Base-by-base conservation (phyloP, 345 rosid genomes). In the Hibiscus tridactylites region DNA sequence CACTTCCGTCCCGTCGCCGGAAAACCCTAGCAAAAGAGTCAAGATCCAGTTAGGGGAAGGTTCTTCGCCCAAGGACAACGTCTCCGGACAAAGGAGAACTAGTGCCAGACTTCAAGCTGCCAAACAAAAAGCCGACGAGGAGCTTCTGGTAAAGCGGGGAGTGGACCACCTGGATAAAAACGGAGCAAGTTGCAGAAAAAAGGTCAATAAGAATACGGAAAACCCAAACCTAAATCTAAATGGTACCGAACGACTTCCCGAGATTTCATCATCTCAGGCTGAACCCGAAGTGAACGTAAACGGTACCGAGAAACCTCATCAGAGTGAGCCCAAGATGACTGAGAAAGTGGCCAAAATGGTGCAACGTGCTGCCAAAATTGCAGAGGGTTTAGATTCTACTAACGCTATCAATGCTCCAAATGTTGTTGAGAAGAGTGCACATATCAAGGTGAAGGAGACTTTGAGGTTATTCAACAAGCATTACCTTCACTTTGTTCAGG, bases 401-500 rank as follows among this genome's bases (percentile, higher is more conserved):
- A 59, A 53, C 46, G 62, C 46, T 17, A 15, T 29, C 10, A 49
- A 0, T 76, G 73, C 63, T 50, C 71, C 65, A 2, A 74, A 31
- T 39, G 35, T 46, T 5, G 60, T 17, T 1, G 85, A 83, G 54
- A 87, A 77, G 76, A 86, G 91, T 59, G 88, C 83, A 42, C 75
- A 79, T 68, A 84, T 79, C 7, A 83, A 81, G 81, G 97, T 90
- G 29, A 92, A 79, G 72, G 90, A 82, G 64, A 89, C 91, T 29
- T n/a, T 92, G 26, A 85, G 97, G 79, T 49, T 88, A 59, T 95
- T 95, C 80, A 92, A 95, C 88, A 88, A 86, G 74, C 85, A 88
- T 2, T 92, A 92, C 80, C 97, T 95, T 31, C 91, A 89, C 47
- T 75, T 81, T 71, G 90, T 92, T n/a, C 93, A 92, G 97, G 97